phyloP scores from a whole-genome alignment of 108 stramenopile species.

The Fragilaria crotonensis region DNA sequence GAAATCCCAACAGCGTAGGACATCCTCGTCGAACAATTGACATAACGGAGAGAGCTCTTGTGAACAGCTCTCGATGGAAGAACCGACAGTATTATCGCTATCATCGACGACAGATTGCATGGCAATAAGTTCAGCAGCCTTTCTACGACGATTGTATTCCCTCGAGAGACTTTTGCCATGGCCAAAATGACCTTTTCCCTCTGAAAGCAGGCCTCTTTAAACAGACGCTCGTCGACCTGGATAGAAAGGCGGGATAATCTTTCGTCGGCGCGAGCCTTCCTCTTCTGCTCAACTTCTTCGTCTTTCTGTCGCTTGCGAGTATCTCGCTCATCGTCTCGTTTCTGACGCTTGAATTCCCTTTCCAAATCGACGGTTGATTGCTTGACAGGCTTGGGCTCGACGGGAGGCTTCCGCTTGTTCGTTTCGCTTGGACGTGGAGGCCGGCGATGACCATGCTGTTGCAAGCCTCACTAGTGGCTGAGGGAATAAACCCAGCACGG shows the following conservation, averaged over 20 bases:
- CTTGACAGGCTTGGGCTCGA: conserved; percentile 36
- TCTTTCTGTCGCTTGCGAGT: conserved; percentile 50
- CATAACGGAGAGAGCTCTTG: conserved; percentile 45
- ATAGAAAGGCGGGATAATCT: conserved; percentile 49
- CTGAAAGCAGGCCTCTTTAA: conserved; percentile 62
- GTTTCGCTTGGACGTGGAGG: conserved; percentile 21
- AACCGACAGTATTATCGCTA: no score
- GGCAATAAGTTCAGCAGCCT: conserved; percentile 58
- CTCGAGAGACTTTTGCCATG: conserved; percentile 55
- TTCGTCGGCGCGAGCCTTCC: conserved; percentile 58
- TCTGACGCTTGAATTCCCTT: conserved; percentile 48
- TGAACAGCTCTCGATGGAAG: conserved; percentile 7
- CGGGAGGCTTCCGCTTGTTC: conserved; percentile 31
- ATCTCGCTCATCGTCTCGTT: conserved; percentile 52
- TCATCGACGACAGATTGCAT: conserved; percentile 24
- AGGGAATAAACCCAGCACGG: conserved; percentile 26
- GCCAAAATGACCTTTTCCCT: conserved; percentile 57
- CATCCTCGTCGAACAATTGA: conserved; percentile 61
- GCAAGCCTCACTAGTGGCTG: conserved; percentile 38
- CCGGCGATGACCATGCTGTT: conserved; percentile 13
- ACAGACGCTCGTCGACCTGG: conserved; percentile 76
- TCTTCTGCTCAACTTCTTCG: conserved; percentile 74
- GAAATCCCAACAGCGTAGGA: conserved; percentile 75
- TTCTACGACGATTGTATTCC: conserved; percentile 62
- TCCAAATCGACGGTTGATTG: conserved; percentile 27